phyloP scores from a whole-genome alignment of 2,329 filamentous ascomycete species.

The Penicillium expansum region DNA sequence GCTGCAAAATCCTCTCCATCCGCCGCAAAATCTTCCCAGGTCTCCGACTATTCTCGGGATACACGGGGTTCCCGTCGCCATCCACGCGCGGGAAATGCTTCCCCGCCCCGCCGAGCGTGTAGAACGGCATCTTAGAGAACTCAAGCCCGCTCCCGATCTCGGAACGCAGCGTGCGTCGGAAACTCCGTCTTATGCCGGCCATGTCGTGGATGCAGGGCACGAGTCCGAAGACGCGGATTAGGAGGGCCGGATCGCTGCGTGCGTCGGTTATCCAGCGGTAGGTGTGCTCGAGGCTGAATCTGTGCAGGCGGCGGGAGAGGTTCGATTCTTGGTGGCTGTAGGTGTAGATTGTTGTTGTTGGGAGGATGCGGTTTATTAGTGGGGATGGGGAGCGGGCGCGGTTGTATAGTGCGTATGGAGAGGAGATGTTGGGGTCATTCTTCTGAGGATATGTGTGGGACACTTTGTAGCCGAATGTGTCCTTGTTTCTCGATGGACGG shows the following conservation, averaged over 20 bases:
- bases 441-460: neutral
- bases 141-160: slow-evolving; percentile 25
- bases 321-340: slow-evolving; percentile 66
- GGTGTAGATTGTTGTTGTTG: slow-evolving; percentile 42
- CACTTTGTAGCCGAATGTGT: slow-evolving; percentile 19
- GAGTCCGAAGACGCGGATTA: slow-evolving; percentile 28
- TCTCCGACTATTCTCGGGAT: slow-evolving; percentile 31
- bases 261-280: slow-evolving; percentile 54
- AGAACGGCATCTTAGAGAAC: slow-evolving; percentile 22
- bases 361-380: slow-evolving; percentile 24
- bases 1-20: slow-evolving; percentile 17
- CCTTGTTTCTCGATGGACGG: neutral
- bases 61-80: slow-evolving; percentile 36
- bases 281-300: no score
- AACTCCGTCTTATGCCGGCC: slow-evolving; percentile 15
- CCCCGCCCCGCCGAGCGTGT: slow-evolving; percentile 61
- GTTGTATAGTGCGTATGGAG: neutral
- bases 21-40: slow-evolving; percentile 26
- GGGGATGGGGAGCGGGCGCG: slow-evolving; percentile 18
- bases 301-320: no score
- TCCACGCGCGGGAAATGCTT: slow-evolving; percentile 58
- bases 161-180: slow-evolving; percentile 14
- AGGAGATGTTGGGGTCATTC: neutral
- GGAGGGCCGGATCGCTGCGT: slow-evolving; percentile 11
- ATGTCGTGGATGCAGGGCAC: slow-evolving; percentile 27